A percentile compares a stretch with the other conserved stretches of the same genome.
These are phyloP conservation scores for Botrytis squamosa DNA, from an alignment of 2,329 filamentous ascomycete genomes.

Conservation along the genomic window DNA sequence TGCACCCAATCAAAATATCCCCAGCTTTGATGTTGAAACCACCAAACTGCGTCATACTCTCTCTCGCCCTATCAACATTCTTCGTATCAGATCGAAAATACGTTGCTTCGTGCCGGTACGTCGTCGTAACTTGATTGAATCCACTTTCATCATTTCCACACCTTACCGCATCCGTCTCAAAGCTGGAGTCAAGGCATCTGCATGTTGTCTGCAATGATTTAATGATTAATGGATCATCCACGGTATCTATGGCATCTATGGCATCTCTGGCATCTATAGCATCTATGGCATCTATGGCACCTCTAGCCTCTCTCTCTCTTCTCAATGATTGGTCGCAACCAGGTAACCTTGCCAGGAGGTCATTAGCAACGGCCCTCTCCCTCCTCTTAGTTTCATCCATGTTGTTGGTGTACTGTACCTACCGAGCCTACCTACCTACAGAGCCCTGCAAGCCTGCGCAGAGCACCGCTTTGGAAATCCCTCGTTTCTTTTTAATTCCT, in stretches of 20 bases:
- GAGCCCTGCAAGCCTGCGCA: background rate
- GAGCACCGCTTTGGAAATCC: background rate
- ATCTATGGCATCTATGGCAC: background rate
- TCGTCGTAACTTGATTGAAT: background rate
- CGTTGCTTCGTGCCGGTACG: background rate
- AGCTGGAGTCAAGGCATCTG: background rate
- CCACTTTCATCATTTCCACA: background rate
- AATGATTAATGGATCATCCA: background rate
- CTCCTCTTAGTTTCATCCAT: background rate
- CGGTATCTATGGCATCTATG: background rate
- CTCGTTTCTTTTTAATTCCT: background rate
- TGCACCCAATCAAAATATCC: background rate
- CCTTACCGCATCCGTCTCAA: too few species aligned
- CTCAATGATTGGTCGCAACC: background rate
- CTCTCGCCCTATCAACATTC: background rate
- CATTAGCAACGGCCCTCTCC: background rate
- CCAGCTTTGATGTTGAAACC: background rate
- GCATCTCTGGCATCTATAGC: background rate
- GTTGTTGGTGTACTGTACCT: background rate
- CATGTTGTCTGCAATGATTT: background rate
- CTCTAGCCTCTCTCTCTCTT: background rate
- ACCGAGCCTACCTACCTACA: background rate
- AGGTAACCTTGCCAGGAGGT: background rate
- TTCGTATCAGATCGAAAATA: background rate
- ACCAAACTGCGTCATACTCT: background rate